Base-by-base conservation (phyloP, 768 basidiomycete genomes). In the Mycena albidolilacea region DNA sequence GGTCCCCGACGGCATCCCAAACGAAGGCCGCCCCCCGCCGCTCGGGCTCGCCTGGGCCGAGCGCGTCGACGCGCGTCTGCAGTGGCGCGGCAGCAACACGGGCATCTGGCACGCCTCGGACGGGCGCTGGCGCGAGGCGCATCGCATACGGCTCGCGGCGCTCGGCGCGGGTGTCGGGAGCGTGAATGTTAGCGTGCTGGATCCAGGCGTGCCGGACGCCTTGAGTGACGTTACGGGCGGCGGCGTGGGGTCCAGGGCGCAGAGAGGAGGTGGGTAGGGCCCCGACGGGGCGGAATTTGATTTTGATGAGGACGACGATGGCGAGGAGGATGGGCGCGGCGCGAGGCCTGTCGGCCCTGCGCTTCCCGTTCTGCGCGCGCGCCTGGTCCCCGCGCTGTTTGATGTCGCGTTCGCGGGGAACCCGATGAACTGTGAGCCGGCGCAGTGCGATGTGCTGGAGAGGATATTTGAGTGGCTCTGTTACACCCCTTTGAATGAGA, bases 21-120 rank as follows among this genome's bases (percentile, higher is more conserved):
- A 46, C 39, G 73, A 75, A 19, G 73, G 70, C 5, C 65, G 61
- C 7, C 46, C 66, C 19, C 73, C 73, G 58, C 70, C 74, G 55
- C 43, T 65, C 7, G 81, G 30, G 72, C 74, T 7, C 83, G 89
- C 71, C 88, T 95, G 93, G 91, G 86, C 88, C 1, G 83, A 87
- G 63, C 92, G 91, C 81, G 69, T 78, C 1, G 87, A 92, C 75
- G 87, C 89, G 67, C 78, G 87, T 37, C 69, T 94, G 58, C 85
- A 89, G 64, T 95, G 94, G 94, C 83, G 94, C 30, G 94, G 94
- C 5, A 88, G 88, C 39, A 93, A 90, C 38, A 94, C 93, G 5
- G 93, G 93, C 35, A 91, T 90, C 2, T 85, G 81, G 79, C 87
- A 87, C 64, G 80, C 79, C 3, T 71, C 76, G 4, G 69, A 79